phyloP scores from a whole-genome alignment of 2,329 filamentous ascomycete species.

The Nigrospora sphaerica region DNA sequence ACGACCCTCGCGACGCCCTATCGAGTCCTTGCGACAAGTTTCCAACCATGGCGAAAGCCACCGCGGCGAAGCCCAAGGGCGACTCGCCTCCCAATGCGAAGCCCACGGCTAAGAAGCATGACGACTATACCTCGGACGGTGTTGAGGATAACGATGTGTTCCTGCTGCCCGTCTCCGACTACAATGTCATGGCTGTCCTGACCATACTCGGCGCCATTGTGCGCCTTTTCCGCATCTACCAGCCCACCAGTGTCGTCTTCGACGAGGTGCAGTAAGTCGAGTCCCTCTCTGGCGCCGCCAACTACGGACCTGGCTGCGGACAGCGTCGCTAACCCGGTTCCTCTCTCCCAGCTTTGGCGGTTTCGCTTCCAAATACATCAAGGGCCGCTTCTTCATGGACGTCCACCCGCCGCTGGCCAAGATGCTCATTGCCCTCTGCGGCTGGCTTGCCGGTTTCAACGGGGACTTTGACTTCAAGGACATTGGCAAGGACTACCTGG shows the following conservation, averaged over 20 bases:
- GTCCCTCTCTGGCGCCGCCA: neutral
- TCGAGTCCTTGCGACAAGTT: no score
- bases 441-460: conserved; percentile 90
- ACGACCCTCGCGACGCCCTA: no score
- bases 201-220: conserved; percentile 73
- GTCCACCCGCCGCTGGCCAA: conserved; percentile 98
- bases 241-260: conserved; percentile 93
- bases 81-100: conserved; percentile 11
- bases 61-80: conserved; percentile 27
- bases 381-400: conserved; percentile 99
- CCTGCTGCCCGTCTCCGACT: conserved; percentile 76
- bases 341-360: conserved; percentile 71
- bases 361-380: conserved; percentile 98
- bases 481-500: conserved; percentile 97
- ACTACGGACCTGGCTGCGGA: neutral
- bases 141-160: conserved; percentile 90
- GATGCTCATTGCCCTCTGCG: conserved; percentile 89
- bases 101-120: conserved; percentile 19
- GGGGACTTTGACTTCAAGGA: conserved; percentile 98
- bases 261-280: conserved; percentile 94
- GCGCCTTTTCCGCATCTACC: conserved; percentile 90
- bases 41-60: conserved; percentile 29
- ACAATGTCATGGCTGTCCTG: conserved; percentile 65
- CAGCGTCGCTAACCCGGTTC: conserved; percentile 7
- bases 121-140: conserved; percentile 68